phyloP scores from a whole-genome alignment of 495 filamentous ascomycete genomes.

The Amniculicola lignicola region DNA sequence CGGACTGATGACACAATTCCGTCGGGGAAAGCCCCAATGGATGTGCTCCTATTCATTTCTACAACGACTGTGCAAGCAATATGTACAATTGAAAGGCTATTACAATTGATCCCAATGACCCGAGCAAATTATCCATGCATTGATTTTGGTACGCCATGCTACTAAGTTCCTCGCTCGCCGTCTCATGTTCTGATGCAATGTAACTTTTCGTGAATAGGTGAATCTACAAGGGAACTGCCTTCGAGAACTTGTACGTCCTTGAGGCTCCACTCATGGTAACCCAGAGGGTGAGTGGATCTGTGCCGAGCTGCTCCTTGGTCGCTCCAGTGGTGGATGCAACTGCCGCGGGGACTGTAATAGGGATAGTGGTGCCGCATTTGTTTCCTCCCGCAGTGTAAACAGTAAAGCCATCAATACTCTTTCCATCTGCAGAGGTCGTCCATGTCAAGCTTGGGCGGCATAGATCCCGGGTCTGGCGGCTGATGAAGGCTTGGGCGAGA shows the following conservation, averaged over 20 bases:
- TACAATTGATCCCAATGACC: too few species aligned
- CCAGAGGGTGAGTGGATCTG: conserved; percentile 60
- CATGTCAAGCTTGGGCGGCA: conserved; percentile 54
- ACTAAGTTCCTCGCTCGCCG: too few species aligned
- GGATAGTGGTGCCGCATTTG: conserved; percentile 52
- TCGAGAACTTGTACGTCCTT: conserved; percentile 51
- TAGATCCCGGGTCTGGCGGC: conserved; percentile 53
- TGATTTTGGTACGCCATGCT: too few species aligned
- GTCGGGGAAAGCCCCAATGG: too few species aligned
- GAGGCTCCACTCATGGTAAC: conserved; percentile 52
- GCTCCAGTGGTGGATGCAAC: conserved; percentile 43
- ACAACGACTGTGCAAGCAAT: too few species aligned
- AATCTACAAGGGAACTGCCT: conserved; percentile 47
- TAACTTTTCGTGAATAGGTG: too few species aligned
- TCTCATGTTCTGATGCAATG: too few species aligned
- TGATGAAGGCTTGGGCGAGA: conserved; percentile 51
- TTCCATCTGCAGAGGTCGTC: conserved; percentile 41
- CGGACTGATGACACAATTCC: too few species aligned
- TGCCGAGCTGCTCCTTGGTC: conserved; percentile 55
- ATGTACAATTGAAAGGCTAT: too few species aligned
- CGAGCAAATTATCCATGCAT: too few species aligned
- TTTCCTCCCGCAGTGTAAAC: conserved; percentile 50
- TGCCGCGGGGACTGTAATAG: conserved; percentile 54
- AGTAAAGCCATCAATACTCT: conserved; percentile 51
- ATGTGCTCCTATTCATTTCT: too few species aligned